Evolutionary conservation across 1,139 yeast species (phyloP), one percentile per base, ranked within the genome.

Genomic region (Pichia sp.): DNA sequence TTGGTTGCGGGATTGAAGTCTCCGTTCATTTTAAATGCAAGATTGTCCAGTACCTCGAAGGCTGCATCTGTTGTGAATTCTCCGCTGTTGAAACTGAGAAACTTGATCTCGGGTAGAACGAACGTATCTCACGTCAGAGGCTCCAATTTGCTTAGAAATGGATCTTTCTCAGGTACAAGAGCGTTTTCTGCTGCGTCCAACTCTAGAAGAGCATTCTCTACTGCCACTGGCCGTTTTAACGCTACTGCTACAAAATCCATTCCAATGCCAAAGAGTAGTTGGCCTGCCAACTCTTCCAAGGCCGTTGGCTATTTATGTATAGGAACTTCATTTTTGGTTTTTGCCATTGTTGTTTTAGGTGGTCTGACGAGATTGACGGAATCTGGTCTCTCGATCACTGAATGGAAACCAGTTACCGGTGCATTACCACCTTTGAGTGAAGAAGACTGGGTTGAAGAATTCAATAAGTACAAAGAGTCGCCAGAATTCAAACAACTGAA

Each of bases 391-490:
- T 85, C 95, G 41, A 94, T 94, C 60, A 92, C 98, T 1, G 98
- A 94, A 64, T 94, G 99, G 99, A 86, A 81, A 62, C 99, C 99
- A 1, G 90, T 94, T 33, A 88, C 98, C 0, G 99, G 99, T 37
- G 68, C 95, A 3, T 64, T 94, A 26, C 98, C 98, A 5, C 98
- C 98, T 1, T 60, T 85, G 59, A 77, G 68, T 45, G 79, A 85
- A 58, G 67, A 67, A 40, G 90, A 90, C 52, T 94, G 98, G 98
- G 79, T 79, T 55, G 75, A 58, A 27, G 97, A 92, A 62, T 94
- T 92, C 59, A 69, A 65, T 33, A 84, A 86, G 60, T 94, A 94
- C 65, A 72, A 82, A 55, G 73, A 75, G 29, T 84, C 95, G 1
- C 99, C 99, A 1, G 99, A 94, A 61, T 94, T 87, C 63, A 79